Evolutionary conservation across 257 asterid species (phyloP), one percentile per base, ranked within the genome.

Genomic region (Forsythia viridissima): DNA sequence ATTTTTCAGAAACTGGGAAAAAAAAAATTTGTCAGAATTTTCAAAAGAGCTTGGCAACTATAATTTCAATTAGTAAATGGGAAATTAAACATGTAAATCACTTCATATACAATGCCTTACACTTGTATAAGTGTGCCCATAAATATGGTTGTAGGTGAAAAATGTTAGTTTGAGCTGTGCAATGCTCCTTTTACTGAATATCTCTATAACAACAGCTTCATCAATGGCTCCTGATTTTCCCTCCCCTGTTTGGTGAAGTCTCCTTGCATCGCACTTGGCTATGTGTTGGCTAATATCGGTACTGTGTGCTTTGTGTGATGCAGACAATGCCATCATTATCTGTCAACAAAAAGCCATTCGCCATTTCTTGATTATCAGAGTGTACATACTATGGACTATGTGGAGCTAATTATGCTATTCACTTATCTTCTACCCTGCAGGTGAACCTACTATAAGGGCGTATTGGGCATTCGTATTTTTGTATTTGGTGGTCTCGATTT

Each of bases 101-200:
- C 44, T 18, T 44, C 41, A 16, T 59, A 4, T 13, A 37, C 8
- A 66, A 43, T 18, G 41, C 12, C 92, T 85, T 84, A 89, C 97
- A 44, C 80, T 82, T 21, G 87, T 83, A 79, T 89, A 92, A 65
- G 80, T 86, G 76, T 89, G 96, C 21, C 97, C 97, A 79, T 91
- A 92, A 11, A 92, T 92, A 71, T 73, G 93, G 41, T 83, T 86
- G 76, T 91, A 92, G 86, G 84, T 66, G 16, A 79, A 78, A 77
- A 92, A 87, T 11, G 96, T 83, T 4, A 86, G 82, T 78, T 88
- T 88, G 59, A 88, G 83, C 39, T 92, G 97, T 30, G 85, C 82
- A 82, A 91, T 89, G 88, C 97, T 92, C 81, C 97, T 88, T 76
- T 92, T 92, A 70, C 94, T 88, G 18, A 91, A 85, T 34, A 91